Conservation (phyloP, 306 rosid species). For the Urtica urens region DNA sequence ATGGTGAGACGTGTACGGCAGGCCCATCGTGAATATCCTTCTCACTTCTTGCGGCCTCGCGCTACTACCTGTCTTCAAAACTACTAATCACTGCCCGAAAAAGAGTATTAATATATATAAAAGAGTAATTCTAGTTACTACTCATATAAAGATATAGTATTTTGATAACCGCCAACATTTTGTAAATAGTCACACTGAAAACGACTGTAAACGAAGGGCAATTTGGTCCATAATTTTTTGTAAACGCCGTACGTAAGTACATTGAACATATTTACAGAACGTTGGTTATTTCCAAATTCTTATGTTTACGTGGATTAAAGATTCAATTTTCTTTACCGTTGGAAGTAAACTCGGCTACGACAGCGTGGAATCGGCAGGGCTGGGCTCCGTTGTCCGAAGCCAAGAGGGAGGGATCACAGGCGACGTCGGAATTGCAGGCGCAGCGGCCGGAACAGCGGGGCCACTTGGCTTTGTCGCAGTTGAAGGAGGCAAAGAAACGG, state of each 20-base stretch:
- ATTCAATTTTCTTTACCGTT: conserved; percentile 9
- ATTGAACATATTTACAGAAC: neutral
- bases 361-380: conserved; percentile 26
- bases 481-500: conserved; percentile 27
- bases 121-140: too few relatives aligned
- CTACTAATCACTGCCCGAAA: neutral
- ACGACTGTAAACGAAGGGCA: too few relatives aligned
- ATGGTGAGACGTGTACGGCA: conserved; percentile 28
- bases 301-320: too few relatives aligned
- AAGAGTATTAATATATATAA: too few relatives aligned
- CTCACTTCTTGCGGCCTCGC: conserved; percentile 19
- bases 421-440: conserved; percentile 23
- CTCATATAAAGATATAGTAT: too few relatives aligned
- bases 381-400: conserved; percentile 18
- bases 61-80: conserved; percentile 12
- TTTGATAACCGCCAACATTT: too few relatives aligned
- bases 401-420: conserved; percentile 22
- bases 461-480: conserved; percentile 28
- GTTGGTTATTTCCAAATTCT: too few relatives aligned
- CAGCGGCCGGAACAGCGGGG: conserved; percentile 28
- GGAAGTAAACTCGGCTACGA: conserved; percentile 26
- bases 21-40: conserved; percentile 34
- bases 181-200: too few relatives aligned
- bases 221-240: too few relatives aligned
- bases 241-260: too few relatives aligned